Conservation (phyloP, 2,329 filamentous ascomycete genomes). For the Xylaria sp. region DNA sequence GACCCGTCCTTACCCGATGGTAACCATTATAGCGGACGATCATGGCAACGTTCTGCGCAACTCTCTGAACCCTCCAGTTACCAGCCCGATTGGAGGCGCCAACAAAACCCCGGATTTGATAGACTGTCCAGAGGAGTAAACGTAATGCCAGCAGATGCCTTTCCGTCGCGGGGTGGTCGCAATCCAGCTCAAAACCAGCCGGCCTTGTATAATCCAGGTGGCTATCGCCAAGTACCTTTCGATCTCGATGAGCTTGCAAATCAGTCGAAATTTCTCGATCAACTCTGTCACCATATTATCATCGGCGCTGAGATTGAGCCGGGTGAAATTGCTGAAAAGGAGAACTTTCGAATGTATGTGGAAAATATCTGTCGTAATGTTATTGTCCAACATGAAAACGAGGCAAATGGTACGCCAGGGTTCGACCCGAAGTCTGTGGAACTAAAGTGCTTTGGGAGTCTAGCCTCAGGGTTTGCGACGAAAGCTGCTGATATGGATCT, state of each 20-base stretch:
- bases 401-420: slow-evolving; percentile 53
- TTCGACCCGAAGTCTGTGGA: slow-evolving; percentile 69
- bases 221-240: slow-evolving; percentile 46
- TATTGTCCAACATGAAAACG: slow-evolving; percentile 64
- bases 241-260: slow-evolving; percentile 59
- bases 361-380: slow-evolving; percentile 72
- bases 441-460: slow-evolving; percentile 82
- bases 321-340: slow-evolving; percentile 75
- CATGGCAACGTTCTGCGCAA: slow-evolving; percentile 38
- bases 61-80: slow-evolving; percentile 30
- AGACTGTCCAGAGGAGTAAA: slow-evolving; percentile 40
- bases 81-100: slow-evolving; percentile 42
- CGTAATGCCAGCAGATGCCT: slow-evolving; percentile 43
- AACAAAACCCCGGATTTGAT: slow-evolving; percentile 37
- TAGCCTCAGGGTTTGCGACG: slow-evolving; percentile 86
- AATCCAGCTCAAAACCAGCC: slow-evolving; percentile 41
- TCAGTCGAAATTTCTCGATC: slow-evolving; percentile 63
- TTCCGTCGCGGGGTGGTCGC: slow-evolving; percentile 40
- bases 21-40: slow-evolving; percentile 32
- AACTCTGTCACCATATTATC: slow-evolving; percentile 62
- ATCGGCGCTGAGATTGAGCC: slow-evolving; percentile 70
- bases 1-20: slow-evolving; percentile 31
- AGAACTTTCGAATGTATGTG: slow-evolving; percentile 73
- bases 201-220: slow-evolving; percentile 49
- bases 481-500: slow-evolving; percentile 93